Evolutionary conservation across 768 basidiomycete genomes (phyloP).

Genomic region (Rhodotorula paludigena): DNA sequence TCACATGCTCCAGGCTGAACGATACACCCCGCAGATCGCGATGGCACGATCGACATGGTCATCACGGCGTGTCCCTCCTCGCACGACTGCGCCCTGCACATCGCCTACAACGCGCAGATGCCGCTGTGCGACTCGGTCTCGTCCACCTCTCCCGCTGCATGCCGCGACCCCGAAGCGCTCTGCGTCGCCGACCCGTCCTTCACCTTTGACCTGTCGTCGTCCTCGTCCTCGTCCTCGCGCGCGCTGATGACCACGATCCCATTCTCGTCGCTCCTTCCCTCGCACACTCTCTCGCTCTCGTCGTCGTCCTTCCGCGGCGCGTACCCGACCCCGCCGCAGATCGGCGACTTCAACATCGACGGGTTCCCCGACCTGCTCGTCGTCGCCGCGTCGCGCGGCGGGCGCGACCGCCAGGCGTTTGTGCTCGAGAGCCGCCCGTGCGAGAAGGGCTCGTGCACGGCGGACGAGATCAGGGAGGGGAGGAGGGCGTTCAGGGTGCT

Average conservation of each 20-base stretch:
- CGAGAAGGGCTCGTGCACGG: conserved; percentile 31
- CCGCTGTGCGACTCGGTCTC: conserved; percentile 63
- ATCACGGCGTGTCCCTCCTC: conserved; percentile 81
- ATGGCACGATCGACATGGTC: conserved; percentile 93
- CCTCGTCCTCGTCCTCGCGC: conserved; percentile 28
- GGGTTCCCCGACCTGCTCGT: conserved; percentile 82
- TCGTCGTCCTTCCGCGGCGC: conserved; percentile 64
- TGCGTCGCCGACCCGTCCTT: conserved; percentile 78
- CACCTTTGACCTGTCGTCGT: conserved; percentile 60
- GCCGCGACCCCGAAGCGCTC: conserved; percentile 71
- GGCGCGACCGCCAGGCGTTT: conserved; percentile 39
- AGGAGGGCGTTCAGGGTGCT: conserved; percentile 63
- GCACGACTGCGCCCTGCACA: conserved; percentile 69
- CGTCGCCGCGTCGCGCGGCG: conserved; percentile 13
- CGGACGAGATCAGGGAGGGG: conserved; percentile 45
- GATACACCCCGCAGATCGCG: conserved; percentile 65
- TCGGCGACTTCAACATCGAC: conserved; percentile 87
- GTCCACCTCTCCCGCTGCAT: conserved; percentile 51
- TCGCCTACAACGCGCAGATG: conserved; percentile 88
- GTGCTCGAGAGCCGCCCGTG: conserved; percentile 47
- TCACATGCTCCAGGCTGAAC: too few relatives aligned
- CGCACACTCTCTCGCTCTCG: conserved; percentile 58
- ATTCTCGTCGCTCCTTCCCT: conserved; percentile 58
- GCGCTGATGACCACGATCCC: conserved; percentile 65
- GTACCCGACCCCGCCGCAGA: conserved; percentile 68